These are phyloP conservation scores for Gastrolobium bilobum DNA, from an alignment of 306 rosid species.

Conservation along the genomic window DNA sequence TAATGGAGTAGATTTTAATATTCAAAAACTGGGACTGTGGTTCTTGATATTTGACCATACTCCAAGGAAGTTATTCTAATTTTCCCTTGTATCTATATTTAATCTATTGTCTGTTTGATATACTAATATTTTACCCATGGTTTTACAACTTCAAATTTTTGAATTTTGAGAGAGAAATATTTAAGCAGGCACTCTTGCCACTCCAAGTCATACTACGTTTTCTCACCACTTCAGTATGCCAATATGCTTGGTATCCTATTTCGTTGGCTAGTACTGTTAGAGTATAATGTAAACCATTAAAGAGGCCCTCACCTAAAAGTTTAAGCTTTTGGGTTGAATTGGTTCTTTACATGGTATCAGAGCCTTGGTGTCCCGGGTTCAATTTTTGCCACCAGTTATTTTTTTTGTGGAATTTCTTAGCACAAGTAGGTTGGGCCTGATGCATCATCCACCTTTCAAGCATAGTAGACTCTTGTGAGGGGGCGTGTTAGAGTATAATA, in stretches of 20 bases:
- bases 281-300: too few species aligned
- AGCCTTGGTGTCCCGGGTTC: too few species aligned
- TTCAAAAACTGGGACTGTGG: constrained; percentile 5
- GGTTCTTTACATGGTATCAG: too few species aligned
- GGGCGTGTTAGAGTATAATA: too few species aligned
- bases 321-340: too few species aligned
- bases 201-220: background rate
- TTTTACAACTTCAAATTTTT: constrained; percentile 21
- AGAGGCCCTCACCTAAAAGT: too few species aligned
- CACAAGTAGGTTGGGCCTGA: too few species aligned
- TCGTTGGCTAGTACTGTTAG: background rate
- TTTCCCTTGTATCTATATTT: constrained; percentile 8
- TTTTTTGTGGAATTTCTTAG: too few species aligned
- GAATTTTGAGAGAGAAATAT: constrained; percentile 30
- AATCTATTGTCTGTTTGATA: background rate
- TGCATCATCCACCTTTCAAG: too few species aligned
- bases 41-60: constrained; percentile 32
- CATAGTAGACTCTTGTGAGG: too few species aligned
- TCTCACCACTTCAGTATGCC: constrained; percentile 9
- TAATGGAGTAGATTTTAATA: constrained; percentile 3
- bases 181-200: background rate
- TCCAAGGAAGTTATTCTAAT: constrained; percentile 7
- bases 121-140: constrained; percentile 11
- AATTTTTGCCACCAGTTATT: too few species aligned
- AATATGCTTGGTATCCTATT: constrained; percentile 21